These are phyloP conservation scores for Monosporozyma siamensis DNA, from an alignment of 805 yeast species.

Conservation along the genomic window DNA sequence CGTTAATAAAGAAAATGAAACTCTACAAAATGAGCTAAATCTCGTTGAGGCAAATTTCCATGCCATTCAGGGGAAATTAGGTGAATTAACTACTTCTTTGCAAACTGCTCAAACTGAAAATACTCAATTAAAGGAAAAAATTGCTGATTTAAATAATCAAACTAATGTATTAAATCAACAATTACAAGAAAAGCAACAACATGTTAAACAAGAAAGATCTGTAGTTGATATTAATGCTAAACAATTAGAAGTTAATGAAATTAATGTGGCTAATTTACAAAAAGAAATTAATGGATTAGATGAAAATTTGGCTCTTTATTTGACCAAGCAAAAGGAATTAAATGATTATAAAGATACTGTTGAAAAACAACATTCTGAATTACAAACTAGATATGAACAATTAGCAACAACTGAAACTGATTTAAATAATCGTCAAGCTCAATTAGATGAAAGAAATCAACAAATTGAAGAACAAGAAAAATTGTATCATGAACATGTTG, in stretches of 20 bases:
- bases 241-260: slow-evolving; percentile 58
- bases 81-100: slow-evolving; percentile 47
- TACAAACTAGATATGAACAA: slow-evolving; percentile 24
- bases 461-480: slow-evolving; percentile 32
- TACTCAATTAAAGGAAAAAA: slow-evolving; percentile 53
- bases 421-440: slow-evolving; percentile 28
- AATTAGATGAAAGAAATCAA: slow-evolving; percentile 26
- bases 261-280: slow-evolving; percentile 38
- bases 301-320: slow-evolving; percentile 22
- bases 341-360: slow-evolving; percentile 34
- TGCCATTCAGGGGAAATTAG: slow-evolving; percentile 56
- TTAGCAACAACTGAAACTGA: slow-evolving; percentile 33
- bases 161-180: slow-evolving; percentile 49
- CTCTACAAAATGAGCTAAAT: slow-evolving; percentile 60
- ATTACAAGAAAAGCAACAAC: slow-evolving; percentile 42
- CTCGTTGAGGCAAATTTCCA: slow-evolving; percentile 72
- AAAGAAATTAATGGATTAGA: slow-evolving; percentile 33
- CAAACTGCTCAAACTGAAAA: slow-evolving; percentile 65
- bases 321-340: slow-evolving; percentile 28
- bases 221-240: slow-evolving; percentile 56
- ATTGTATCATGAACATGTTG: slow-evolving; percentile 31
- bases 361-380: slow-evolving; percentile 29
- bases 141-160: slow-evolving; percentile 60
- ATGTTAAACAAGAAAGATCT: slow-evolving; percentile 53
- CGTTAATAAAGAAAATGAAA: slow-evolving; percentile 58